Evolutionary conservation across 805 yeast genomes (phyloP), one percentile per base, ranked within the genome.

Genomic region (Pichia scutulata): DNA sequence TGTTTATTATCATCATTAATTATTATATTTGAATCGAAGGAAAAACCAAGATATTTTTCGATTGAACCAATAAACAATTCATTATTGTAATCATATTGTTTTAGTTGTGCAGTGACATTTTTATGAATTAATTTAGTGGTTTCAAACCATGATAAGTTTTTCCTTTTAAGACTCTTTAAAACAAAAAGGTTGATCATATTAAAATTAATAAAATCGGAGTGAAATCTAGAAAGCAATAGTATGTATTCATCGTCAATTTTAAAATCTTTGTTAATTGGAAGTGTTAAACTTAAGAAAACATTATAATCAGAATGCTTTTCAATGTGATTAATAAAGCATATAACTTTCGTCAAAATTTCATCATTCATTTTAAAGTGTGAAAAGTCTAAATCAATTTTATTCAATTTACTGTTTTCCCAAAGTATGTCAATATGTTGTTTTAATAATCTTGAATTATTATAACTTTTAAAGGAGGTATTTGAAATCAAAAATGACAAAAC

Each of bases 311-410:
- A 39, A 21, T 44, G 48, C 44, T 51, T 51, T 23, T 51, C 46
- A 19, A 51, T 37, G 25, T 51, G 53, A 30, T 47, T 47, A 14
- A 37, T 44, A 1, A 41, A 19, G 7, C 39, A 26, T 7, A 47
- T 10, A 10, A 44, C 16, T 30, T 46, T 47, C 24, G 16, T 26
- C 13, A 51, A 7, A 4, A 47, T 37, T 6, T 43, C 46, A 23
- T 43, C 18, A 6, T 39, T 41, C 18, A 51, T 47, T 37, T 36
- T 47, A 33, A 41, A 51, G n/a, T 51, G 53, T 13, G 51, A 41
- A 30, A 51, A 51, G 28, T 51, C 51, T 13, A 51, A 43, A 43
- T 51, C 48, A 7, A 51, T 19, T 18, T 50, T 51, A 12, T 39
- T 4, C 5, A 51, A 28, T 42, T 51, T 51, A 24, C 41, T 40